phyloP scores from a whole-genome alignment of 2,329 filamentous ascomycete genomes.

The Clonostachys byssicola region DNA sequence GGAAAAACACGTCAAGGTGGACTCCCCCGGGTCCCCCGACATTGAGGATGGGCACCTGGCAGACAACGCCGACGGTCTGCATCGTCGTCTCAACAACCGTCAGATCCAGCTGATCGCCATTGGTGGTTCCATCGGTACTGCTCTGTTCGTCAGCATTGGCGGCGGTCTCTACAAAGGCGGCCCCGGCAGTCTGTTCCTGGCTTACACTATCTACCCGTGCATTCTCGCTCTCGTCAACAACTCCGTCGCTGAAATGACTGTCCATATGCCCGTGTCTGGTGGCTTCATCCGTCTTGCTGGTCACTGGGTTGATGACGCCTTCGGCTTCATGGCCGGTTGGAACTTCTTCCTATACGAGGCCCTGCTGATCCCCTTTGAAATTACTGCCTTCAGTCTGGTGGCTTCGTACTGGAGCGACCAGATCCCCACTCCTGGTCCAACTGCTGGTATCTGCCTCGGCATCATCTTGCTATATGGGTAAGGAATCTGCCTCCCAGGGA shows the following conservation, averaged over 20 bases:
- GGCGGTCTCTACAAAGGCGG: conserved; percentile 22
- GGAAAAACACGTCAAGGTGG: background rate
- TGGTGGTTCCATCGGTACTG: conserved; percentile 46
- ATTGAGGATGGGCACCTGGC: conserved; percentile 6
- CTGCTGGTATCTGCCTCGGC: conserved; percentile 35
- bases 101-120: conserved; percentile 48
- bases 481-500: no score
- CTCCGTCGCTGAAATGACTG: conserved; percentile 39
- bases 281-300: conserved; percentile 40
- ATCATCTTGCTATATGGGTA: conserved; percentile 23
- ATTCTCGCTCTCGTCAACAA: conserved; percentile 19
- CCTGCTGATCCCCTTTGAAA: conserved; percentile 42
- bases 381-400: conserved; percentile 41
- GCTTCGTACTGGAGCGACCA: conserved; percentile 35
- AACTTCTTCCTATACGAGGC: conserved; percentile 44
- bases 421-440: conserved; percentile 13
- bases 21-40: background rate
- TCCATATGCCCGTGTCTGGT: conserved; percentile 39
- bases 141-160: conserved; percentile 19
- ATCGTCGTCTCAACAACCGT: background rate
- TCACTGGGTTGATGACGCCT: conserved; percentile 40
- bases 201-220: conserved; percentile 13
- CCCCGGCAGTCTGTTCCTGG: conserved; percentile 24
- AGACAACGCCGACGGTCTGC: background rate
- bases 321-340: conserved; percentile 39